Conservation (phyloP, 2,329 filamentous ascomycete genomes). For the Graphilbum sp. region DNA sequence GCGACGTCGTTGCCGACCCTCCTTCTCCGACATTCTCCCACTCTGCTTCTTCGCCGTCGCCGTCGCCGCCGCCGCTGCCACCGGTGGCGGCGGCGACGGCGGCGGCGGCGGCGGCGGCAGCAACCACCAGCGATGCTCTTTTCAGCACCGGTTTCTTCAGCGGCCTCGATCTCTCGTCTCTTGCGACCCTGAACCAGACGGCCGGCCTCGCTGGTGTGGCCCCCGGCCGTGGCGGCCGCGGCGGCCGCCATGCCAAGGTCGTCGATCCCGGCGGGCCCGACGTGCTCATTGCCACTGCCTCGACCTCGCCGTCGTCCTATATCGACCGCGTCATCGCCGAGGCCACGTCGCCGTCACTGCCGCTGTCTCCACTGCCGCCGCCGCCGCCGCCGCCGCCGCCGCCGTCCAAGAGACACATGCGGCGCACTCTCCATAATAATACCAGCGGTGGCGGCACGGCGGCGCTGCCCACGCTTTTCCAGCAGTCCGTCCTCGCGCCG, state of each 20-base stretch:
- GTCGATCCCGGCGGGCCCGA: background rate
- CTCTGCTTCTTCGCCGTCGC: background rate
- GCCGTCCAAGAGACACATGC: too few relatives aligned
- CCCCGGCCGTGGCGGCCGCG: background rate
- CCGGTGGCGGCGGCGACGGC: background rate
- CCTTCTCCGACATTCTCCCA: background rate
- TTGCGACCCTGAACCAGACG: background rate
- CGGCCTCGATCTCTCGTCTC: conserved; percentile 4
- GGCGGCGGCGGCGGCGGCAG: too few relatives aligned
- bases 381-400: too few relatives aligned
- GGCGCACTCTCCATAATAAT: too few relatives aligned
- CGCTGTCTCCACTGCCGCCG: too few relatives aligned
- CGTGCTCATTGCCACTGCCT: conserved; percentile 3
- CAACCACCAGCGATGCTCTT: too few relatives aligned
- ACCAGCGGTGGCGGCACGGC: too few relatives aligned
- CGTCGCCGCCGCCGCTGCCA: background rate
- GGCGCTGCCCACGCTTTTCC: too few relatives aligned
- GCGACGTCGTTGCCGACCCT: background rate
- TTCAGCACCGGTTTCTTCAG: conserved; percentile 4
- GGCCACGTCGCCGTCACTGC: background rate
- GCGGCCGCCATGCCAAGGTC: background rate
- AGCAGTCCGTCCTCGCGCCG: too few relatives aligned
- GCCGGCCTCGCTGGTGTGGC: background rate
- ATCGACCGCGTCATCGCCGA: background rate
- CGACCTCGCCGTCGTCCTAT: conserved; percentile 2